phyloP scores from a whole-genome alignment of 2,329 filamentous ascomycete genomes.

The Mycocentrospora acerina region DNA sequence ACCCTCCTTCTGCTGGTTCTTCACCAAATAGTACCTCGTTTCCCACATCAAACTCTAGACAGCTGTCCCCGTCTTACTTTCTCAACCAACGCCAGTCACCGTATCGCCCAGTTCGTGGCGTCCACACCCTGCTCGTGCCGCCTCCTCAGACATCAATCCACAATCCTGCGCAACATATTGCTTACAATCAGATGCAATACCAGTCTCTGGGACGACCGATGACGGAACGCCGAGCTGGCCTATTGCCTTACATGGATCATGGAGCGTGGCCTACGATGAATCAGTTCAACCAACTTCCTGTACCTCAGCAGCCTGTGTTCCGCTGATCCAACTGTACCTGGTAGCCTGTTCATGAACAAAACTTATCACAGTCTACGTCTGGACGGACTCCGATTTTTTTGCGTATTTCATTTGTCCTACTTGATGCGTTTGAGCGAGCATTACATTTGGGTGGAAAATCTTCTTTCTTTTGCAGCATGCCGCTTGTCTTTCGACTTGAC shows the following conservation, averaged over 20 bases:
- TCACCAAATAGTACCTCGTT: slow-evolving; percentile 74
- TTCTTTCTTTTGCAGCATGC: too few species aligned
- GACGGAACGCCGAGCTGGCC: slow-evolving; percentile 48
- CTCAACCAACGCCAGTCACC: slow-evolving; percentile 86
- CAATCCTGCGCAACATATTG: slow-evolving; percentile 46
- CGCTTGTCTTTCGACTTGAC: too few species aligned
- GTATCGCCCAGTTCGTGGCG: slow-evolving; percentile 85
- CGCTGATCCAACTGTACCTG: slow-evolving; percentile 16
- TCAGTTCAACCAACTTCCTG: slow-evolving; percentile 42
- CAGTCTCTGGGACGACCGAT: slow-evolving; percentile 51
- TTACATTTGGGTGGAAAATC: too few species aligned
- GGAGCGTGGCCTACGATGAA: slow-evolving; percentile 41
- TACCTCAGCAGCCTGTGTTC: slow-evolving; percentile 41
- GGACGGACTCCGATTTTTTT: too few species aligned
- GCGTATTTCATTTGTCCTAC: too few species aligned
- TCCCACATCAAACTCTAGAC: slow-evolving; percentile 63
- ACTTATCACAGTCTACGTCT: too few species aligned
- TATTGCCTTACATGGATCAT: slow-evolving; percentile 47
- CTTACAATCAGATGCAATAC: slow-evolving; percentile 54
- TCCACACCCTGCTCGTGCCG: slow-evolving; percentile 88
- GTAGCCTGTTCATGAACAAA: too few species aligned
- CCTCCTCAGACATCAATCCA: slow-evolving; percentile 79
- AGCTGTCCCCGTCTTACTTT: slow-evolving; percentile 84
- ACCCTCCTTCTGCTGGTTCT: slow-evolving; percentile 54
- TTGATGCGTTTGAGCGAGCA: too few species aligned